Evolutionary conservation across 2,329 filamentous ascomycete species (phyloP), one percentile per base, ranked within the genome.

Genomic region (Bisporella sp.): DNA sequence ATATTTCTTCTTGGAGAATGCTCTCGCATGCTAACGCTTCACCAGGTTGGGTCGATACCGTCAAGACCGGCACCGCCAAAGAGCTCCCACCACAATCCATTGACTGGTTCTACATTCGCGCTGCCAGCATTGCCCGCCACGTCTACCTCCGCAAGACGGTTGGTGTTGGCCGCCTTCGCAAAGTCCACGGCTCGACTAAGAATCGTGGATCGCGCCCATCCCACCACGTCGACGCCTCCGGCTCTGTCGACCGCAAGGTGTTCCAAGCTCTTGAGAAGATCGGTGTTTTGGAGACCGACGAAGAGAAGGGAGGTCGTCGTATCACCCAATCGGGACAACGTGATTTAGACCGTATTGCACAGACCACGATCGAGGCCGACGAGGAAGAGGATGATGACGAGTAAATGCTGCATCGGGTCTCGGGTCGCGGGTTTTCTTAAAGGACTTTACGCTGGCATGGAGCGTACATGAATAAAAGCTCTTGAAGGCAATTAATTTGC

Each of bases 61-160:
- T 97, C 79, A 99, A 99, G 87, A 96, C 92, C 66, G 92, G 89
- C 68, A 82, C 85, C 71, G 87, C 87, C 73, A 96, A 96, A 78
- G 93, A 99, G 81, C 87, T 99, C 66, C 92, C 92, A 69, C 93
- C 92, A 69, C 91, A 97, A 84, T 87, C 91, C 74, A 89, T 91
- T 71, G 93, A 99, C 83, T 99, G 93, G 93, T 95, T 84, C 80
- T 88, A 84, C 75, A 74, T 84, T 72, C 91, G 93, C 71, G 91
- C 92, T 68, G 93, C 93, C 66, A 84, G 92, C 63, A 86, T 99
- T 71, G 93, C 93, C 69, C 90, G 91, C 71, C 92, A 97, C 82
- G 85, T 99, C 81, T 99, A 99, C 83, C 82, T 99, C 74, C 88
- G 93, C 79, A 99, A 99, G 84, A 96, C 91, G 59, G 91, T 99